A percentile compares a stretch with the other conserved stretches of the same genome.
Evolutionary conservation across 2,329 filamentous ascomycete genomes (phyloP).

Genomic region (Ascochyta viciae-villosae): DNA sequence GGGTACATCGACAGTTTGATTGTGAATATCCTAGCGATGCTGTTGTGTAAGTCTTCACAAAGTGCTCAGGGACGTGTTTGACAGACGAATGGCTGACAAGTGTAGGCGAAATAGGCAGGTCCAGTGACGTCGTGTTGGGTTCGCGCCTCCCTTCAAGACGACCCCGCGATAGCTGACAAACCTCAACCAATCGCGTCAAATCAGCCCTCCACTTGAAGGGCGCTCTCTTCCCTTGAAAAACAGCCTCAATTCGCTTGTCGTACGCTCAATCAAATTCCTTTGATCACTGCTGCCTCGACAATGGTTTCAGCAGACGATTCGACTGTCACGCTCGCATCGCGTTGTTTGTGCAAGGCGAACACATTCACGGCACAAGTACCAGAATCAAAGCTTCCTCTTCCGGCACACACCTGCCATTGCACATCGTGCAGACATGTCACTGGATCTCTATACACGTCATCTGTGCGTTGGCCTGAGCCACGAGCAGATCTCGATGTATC

Average conservation of each 20-base stretch:
- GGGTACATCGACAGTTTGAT: too few species aligned
- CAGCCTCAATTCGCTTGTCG: not conserved
- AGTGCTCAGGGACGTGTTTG: not conserved
- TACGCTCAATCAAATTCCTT: not conserved
- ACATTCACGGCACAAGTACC: constrained; percentile 49
- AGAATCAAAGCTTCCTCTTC: constrained; percentile 51
- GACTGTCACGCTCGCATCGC: constrained; percentile 42
- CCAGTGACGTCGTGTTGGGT: constrained; percentile 20
- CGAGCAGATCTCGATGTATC: constrained; percentile 37
- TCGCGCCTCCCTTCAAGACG: constrained; percentile 7
- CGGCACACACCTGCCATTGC: constrained; percentile 58
- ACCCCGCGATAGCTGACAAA: constrained; percentile 30
- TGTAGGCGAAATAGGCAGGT: not conserved
- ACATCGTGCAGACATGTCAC: constrained; percentile 57
- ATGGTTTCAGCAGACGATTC: constrained; percentile 25
- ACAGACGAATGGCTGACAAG: not conserved
- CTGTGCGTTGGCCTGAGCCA: constrained; percentile 50
- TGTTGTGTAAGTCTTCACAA: not conserved
- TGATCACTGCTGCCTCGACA: not conserved
- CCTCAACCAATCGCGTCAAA: constrained; percentile 5
- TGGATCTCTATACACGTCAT: constrained; percentile 52
- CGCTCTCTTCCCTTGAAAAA: not conserved
- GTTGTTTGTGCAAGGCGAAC: constrained; percentile 57
- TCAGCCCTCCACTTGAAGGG: not conserved
- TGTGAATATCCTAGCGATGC: too few species aligned